Base-by-base conservation (phyloP, 495 filamentous ascomycete species). In the Echria macrotheca region DNA sequence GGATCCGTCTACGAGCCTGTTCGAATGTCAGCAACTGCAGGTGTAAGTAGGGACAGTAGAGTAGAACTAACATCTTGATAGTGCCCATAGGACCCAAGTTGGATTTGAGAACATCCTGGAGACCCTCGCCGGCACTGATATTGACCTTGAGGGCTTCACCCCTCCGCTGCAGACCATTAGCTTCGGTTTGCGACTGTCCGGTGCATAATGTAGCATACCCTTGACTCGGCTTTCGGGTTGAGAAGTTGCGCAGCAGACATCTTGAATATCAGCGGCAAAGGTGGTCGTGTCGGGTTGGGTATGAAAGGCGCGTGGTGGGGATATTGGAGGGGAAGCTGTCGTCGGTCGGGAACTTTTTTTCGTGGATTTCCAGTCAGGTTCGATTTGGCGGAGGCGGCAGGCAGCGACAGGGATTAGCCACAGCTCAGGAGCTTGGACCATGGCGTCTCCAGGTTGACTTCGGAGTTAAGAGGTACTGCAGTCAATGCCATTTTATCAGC, bases 141-240 rank as follows among this genome's bases (percentile, higher is more conserved):
- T 98, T 98, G 65, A 96, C 90, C 71, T 77, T 81, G 53, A 98
- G 75, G 70, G 93, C 93, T 78, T 98, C 93, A 65, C 86, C 91
- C 74, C 93, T 79, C 78, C 93, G 80, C 89, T 95, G 69, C 50
- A 44, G 60, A 58, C 37, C 52, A 50, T 62, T 58, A 59, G 63
- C 52, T 50, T 55, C 40, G 39, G 58, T 53, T 50, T 53, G 12
- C 3, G 53, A 11, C 22, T 14, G 23, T 44, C 9, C 14, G 36
- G 17, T 58, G 56, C 26, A 52, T 44, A 18, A 25, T 35, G 23
- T 50, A 15, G 50, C 84, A 58, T 74, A 94, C 91, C 69, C 95
- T 81, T 37, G 89, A 95, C 74, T 98, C 93, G 59, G 93, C 93
- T 72, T 97, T 97, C 26, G 91, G 91, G 67, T 98, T 98, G 19